Evolutionary conservation across 306 rosid species (phyloP), one percentile per base, ranked within the genome.

Genomic region (Sesbania bispinosa): DNA sequence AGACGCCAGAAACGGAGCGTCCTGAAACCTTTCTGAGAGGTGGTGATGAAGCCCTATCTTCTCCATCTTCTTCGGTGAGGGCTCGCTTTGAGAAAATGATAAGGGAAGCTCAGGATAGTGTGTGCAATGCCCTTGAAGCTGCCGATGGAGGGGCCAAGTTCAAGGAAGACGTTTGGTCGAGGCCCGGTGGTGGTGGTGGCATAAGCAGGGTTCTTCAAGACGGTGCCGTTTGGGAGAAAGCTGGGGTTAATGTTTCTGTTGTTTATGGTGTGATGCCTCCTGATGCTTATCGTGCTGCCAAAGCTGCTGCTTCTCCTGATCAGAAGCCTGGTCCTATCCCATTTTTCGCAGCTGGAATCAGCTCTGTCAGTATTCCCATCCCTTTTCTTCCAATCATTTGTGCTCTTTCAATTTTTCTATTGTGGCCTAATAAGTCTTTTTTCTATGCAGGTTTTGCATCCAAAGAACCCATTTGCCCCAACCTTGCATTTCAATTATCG

Each of bases 141-240:
- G 93, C 82, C 0, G 99, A 91, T n/a, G 99, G 96, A 3, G 91
- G 88, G 2, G 98, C 75, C 3, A 38, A 53, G 24, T 94, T 94
- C 45, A 94, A 88, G 62, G 99, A 94, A 80, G 99, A 94, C 15
- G 99, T 94, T 1, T 94, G 99, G 99, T 91, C 99, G 6, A 84
- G 99, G 47, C 97, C 99, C 5, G 99, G 99, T 0, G 97, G 99
- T 2, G 96, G 99, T 4, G 99, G 99, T 0, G 99, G 99, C 6
- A 94, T 94, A 20, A 94, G 99, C 51, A 86, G 97, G 87, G 99
- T 94, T 20, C 88, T 94, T 16, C 99, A 94, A 19, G 95, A 91
- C 33, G 97, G 99, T 24, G 93, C 89, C 36, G 88, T 94, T 72
- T 90, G 89, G 89, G 99, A 94, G 88, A 94, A 94, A 74, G 99